phyloP scores from a whole-genome alignment of 169 alveolate genomes.

The Cryptosporidium muris region DNA sequence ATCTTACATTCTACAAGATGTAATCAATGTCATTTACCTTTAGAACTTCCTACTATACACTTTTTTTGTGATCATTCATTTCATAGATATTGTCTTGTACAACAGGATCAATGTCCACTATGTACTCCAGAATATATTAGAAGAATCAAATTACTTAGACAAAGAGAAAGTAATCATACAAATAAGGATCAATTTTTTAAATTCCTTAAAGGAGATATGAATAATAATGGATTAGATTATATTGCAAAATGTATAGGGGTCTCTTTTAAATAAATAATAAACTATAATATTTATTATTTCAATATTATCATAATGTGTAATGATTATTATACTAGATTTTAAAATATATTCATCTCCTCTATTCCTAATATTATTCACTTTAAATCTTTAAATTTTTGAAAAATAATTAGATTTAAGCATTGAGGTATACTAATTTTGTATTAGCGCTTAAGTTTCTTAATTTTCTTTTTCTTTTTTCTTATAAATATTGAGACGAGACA shows the following conservation, averaged over 20 bases:
- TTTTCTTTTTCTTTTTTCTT: too few relatives aligned
- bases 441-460: too few relatives aligned
- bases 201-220: constrained; percentile 41
- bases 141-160: constrained; percentile 31
- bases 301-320: neutral
- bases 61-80: constrained; percentile 66
- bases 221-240: constrained; percentile 58
- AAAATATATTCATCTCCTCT: too few relatives aligned
- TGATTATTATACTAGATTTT: too few relatives aligned
- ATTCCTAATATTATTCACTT: too few relatives aligned
- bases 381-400: too few relatives aligned
- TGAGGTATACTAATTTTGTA: too few relatives aligned
- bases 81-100: constrained; percentile 57
- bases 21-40: constrained; percentile 56
- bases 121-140: constrained; percentile 33
- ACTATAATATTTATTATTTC: neutral
- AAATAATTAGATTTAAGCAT: too few relatives aligned
- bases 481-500: too few relatives aligned
- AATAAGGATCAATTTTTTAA: constrained; percentile 63
- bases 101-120: constrained; percentile 58
- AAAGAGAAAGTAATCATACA: constrained; percentile 43
- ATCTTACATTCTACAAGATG: constrained; percentile 37
- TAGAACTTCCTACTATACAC: constrained; percentile 50
- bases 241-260: constrained; percentile 64
- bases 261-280: constrained; percentile 14